A percentile compares a stretch with the other conserved stretches of the same genome.
phyloP scores from a whole-genome alignment of 75 land plant genomes.

The Cunninghamia lanceolata region DNA sequence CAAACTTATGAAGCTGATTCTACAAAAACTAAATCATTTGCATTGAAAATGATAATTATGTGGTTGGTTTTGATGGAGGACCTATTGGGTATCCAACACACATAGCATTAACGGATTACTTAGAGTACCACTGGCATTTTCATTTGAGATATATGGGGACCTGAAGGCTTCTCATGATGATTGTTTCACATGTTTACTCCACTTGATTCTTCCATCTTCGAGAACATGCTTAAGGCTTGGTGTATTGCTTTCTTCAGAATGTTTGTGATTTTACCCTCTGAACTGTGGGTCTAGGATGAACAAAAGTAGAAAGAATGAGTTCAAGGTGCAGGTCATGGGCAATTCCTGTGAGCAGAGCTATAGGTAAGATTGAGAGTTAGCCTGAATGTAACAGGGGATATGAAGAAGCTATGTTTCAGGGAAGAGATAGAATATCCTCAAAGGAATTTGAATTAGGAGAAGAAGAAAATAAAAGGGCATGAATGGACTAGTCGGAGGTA shows the following conservation, averaged over 20 bases:
- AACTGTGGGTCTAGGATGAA: too few relatives aligned
- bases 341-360: too few relatives aligned
- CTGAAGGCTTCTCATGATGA: constrained; percentile 68
- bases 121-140: constrained; percentile 86
- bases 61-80: constrained; percentile 94
- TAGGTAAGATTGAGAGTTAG: too few relatives aligned
- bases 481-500: too few relatives aligned
- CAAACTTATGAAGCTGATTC: constrained; percentile 52
- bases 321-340: too few relatives aligned
- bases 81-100: constrained; percentile 96
- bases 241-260: constrained; percentile 54
- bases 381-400: too few relatives aligned
- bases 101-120: constrained; percentile 93
- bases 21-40: constrained; percentile 61
- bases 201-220: constrained; percentile 35
- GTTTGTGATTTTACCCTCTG: constrained; percentile 30
- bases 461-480: too few relatives aligned
- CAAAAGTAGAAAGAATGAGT: too few relatives aligned
- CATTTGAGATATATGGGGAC: too few relatives aligned
- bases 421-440: too few relatives aligned
- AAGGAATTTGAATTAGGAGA: too few relatives aligned
- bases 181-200: constrained; percentile 99
- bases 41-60: constrained; percentile 71
- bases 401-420: too few relatives aligned
- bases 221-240: constrained; percentile 66